Evolutionary conservation across 1,284 basidiomycete species (phyloP), one percentile per base, ranked within the genome.

Genomic region (Xerocomus nothofagi): DNA sequence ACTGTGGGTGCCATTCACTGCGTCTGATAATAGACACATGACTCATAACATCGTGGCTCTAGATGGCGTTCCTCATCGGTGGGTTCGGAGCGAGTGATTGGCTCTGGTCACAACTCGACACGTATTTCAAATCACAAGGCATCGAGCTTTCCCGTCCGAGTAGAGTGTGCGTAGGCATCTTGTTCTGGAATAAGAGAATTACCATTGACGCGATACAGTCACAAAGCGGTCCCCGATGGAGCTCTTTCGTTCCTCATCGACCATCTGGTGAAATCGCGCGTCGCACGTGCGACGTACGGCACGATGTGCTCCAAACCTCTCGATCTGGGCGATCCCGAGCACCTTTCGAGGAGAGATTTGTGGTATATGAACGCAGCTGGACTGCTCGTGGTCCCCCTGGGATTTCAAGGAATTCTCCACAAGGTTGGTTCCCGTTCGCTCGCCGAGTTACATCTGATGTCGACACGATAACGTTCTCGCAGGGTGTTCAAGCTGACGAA

Each of bases 51-150:
- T 31, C 37, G 1, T 21, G 10, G 38, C 14, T 23, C 12, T 32
- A 72, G 71, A 62, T 60, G 18, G 62, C 66, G 1, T 70, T 72
- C 31, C 60, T 73, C n/a, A 62, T 72, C 1, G 70, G 71, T 9
- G 71, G 71, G 1, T 70, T 69, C 5, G 59, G 59, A 30, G 56
- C 58, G 17, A 57, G 29, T 23, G 56, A 57, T 30, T 60, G 52
- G 56, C 32, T 60, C n/a, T 56, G 47, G 47, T 47, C 56, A 20
- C 43, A 44, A 14, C 56, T 61, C 1, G 31, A 44, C 20, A n/a
- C 3, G 9, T 58, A 57, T 40, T 58, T 57, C 27, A 56, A 51
- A n/a, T 39, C 41, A 1, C 40, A 56, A 30, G 33, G 23, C 12
- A 44, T 57, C 15, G 42, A 57, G 11, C 47, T 56, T 39, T 56